A percentile compares a stretch with the other conserved stretches of the same genome.
phyloP scores from a whole-genome alignment of 1,284 basidiomycete species.

The Trichosporon ovoides region DNA sequence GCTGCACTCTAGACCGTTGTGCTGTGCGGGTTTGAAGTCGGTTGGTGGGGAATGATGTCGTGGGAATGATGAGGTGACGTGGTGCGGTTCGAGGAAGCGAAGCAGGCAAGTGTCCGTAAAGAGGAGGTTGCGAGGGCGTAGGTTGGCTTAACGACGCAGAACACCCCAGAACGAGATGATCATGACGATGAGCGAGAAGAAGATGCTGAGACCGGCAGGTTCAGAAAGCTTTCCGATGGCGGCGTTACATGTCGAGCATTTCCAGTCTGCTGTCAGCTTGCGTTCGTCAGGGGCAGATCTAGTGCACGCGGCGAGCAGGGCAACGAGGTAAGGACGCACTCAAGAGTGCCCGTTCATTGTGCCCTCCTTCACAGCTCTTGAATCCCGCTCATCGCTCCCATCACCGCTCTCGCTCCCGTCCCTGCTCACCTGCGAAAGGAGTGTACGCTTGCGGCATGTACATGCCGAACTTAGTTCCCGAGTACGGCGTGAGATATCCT shows the following conservation, averaged over 20 bases:
- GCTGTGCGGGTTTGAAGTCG: too few species aligned
- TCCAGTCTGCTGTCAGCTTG: conserved; percentile 55
- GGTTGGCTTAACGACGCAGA: conserved; percentile 49
- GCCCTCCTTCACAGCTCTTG: too few species aligned
- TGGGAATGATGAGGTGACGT: background rate
- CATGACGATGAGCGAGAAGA: conserved; percentile 65
- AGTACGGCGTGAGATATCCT: conserved; percentile 67
- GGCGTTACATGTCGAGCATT: conserved; percentile 62
- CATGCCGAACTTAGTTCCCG: conserved; percentile 69
- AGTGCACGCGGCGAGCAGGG: too few species aligned
- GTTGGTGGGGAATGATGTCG: too few species aligned
- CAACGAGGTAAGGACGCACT: too few species aligned
- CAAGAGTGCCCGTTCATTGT: too few species aligned
- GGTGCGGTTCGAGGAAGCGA: too few species aligned
- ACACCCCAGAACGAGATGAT: conserved; percentile 66
- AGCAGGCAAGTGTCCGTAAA: too few species aligned
- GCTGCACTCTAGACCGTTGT: background rate
- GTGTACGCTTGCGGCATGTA: conserved; percentile 78
- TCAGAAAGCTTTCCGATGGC: conserved; percentile 52
- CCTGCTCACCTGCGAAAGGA: conserved; percentile 60
- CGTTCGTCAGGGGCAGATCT: too few species aligned
- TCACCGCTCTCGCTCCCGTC: too few species aligned
- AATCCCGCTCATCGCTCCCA: too few species aligned
- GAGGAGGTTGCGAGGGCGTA: background rate
- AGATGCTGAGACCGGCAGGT: conserved; percentile 61